Percentiles rank a stretch among this genome's conserved stretches.
Evolutionary conservation across 2,329 filamentous ascomycete species (phyloP).

Genomic region (Metarhizium humberi): DNA sequence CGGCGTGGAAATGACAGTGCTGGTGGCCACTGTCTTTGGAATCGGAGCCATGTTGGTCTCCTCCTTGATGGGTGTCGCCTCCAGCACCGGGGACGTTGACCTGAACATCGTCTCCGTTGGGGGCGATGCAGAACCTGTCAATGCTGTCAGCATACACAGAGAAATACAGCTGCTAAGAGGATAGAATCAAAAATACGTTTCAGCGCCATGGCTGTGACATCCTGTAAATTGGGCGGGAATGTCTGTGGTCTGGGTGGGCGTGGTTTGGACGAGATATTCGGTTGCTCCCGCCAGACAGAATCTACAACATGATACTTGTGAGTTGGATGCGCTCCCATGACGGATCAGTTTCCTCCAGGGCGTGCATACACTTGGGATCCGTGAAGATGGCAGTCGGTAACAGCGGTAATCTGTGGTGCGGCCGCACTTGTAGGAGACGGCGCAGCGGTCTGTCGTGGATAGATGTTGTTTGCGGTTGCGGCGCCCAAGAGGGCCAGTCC

Average conservation of each 20-base stretch:
- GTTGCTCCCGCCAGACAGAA: constrained; percentile 33
- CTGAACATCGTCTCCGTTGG: constrained; percentile 51
- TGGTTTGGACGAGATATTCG: constrained; percentile 34
- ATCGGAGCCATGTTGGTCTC: constrained; percentile 8
- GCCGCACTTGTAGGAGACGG: constrained; percentile 14
- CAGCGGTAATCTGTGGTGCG: constrained; percentile 22
- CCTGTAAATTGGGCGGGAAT: constrained; percentile 52
- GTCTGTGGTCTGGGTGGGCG: constrained; percentile 43
- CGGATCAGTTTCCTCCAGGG: no score
- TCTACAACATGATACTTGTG: constrained; percentile 15
- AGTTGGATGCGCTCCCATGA: no score
- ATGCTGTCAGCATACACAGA: constrained; percentile 3
- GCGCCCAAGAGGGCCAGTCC: constrained; percentile 2
- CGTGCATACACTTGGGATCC: constrained; percentile 27
- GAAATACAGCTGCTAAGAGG: not conserved
- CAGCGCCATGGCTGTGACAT: constrained; percentile 52
- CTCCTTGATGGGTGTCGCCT: constrained; percentile 8
- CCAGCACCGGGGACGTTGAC: constrained; percentile 28
- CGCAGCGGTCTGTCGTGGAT: constrained; percentile 22
- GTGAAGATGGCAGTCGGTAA: constrained; percentile 34
- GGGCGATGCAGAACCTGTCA: constrained; percentile 52
- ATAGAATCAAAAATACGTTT: constrained; percentile 32
- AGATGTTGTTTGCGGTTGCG: constrained; percentile 13
- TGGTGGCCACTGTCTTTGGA: constrained; percentile 7
- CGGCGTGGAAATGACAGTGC: constrained; percentile 57